A percentile compares a stretch with the other conserved stretches of the same genome.
Evolutionary conservation across 2,329 filamentous ascomycete genomes (phyloP).

Genomic region (Aspergillus pseudoglaucus): DNA sequence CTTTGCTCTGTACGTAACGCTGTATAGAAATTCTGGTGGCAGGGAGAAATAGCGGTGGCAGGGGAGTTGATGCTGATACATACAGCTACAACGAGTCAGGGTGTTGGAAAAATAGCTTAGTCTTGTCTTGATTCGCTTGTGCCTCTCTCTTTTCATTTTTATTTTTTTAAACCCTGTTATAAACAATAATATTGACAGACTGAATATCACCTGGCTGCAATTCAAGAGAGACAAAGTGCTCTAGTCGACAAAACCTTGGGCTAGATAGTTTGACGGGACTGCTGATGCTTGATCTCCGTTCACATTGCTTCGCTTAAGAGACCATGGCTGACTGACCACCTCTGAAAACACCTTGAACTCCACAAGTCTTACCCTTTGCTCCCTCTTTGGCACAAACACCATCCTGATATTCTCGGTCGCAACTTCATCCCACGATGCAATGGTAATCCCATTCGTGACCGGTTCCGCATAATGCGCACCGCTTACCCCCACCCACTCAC

Average conservation of each 20-base stretch:
- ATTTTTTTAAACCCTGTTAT: too few relatives aligned
- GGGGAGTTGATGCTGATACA: constrained; percentile 2
- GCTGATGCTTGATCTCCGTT: too few relatives aligned
- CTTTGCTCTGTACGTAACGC: constrained; percentile 3
- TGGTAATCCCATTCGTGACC: constrained; percentile 13
- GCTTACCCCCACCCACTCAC: constrained; percentile 8
- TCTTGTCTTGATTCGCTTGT: not conserved
- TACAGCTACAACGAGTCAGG: not conserved
- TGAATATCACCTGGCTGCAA: too few relatives aligned
- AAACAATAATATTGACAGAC: too few relatives aligned
- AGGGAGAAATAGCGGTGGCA: constrained; percentile 11
- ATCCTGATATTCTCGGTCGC: constrained; percentile 5
- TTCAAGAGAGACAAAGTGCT: too few relatives aligned
- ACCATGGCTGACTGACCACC: too few relatives aligned
- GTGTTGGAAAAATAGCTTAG: not conserved
- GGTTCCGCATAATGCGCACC: constrained; percentile 4
- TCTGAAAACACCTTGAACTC: constrained; percentile 12
- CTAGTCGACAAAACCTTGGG: too few relatives aligned
- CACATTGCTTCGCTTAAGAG: too few relatives aligned
- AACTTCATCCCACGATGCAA: constrained; percentile 8
- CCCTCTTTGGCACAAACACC: constrained; percentile 7
- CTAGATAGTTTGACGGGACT: too few relatives aligned
- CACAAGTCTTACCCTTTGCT: constrained; percentile 10
- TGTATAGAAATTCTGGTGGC: constrained; percentile 21
- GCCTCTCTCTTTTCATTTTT: not conserved